Evolutionary conservation across 2,329 filamentous ascomycete genomes (phyloP), one percentile per base, ranked within the genome.

Genomic region (Ophiostoma perfectum): DNA sequence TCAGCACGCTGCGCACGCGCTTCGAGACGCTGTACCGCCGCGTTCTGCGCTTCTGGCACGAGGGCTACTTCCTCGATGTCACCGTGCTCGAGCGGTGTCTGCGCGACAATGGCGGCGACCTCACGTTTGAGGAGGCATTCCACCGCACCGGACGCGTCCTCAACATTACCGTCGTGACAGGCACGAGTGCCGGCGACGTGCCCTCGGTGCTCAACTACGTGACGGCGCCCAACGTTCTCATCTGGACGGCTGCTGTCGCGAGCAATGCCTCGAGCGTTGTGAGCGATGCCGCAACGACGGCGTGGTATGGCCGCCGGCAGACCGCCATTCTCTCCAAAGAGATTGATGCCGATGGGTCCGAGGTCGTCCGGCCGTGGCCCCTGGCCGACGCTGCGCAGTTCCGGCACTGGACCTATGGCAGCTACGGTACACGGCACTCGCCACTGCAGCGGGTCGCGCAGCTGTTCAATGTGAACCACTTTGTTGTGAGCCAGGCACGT

Each of bases 121-220:
- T 96, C 71, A 97, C 93, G 0, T 98, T 98, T 75, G 92, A 96
- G 77, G 94, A 97, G 79, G 94, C 94, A 0, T 97, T 93, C 75
- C 86, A 88, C 66, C 87, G 88, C 70, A 97, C 92, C 52, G 95
- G 95, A 75, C 84, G 92, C 66, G 88, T 96, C 3, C 81, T 98
- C 73, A 97, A 97, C 76, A 97, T 98, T 72, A 97, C 93, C 0
- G 89, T 97, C 36, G 90, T 91, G 0, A 91, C 90, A 1, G 88
- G 88, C 70, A 45, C 41, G 8, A 16, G n/a, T 18, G 41, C 63
- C 63, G 88, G 52, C 67, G 92, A 91, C 45, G 87, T 94, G 1
- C 93, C 93, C 1, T 93, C 90, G 64, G 80, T 97, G 44, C 84
- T 98, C 45, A 98, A 97, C 77, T 95, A 97, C 75, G 83, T 97